A percentile compares a stretch with the other conserved stretches of the same genome.
Conservation (phyloP, 768 basidiomycete genomes). For the Artomyces pyxidatus region DNA sequence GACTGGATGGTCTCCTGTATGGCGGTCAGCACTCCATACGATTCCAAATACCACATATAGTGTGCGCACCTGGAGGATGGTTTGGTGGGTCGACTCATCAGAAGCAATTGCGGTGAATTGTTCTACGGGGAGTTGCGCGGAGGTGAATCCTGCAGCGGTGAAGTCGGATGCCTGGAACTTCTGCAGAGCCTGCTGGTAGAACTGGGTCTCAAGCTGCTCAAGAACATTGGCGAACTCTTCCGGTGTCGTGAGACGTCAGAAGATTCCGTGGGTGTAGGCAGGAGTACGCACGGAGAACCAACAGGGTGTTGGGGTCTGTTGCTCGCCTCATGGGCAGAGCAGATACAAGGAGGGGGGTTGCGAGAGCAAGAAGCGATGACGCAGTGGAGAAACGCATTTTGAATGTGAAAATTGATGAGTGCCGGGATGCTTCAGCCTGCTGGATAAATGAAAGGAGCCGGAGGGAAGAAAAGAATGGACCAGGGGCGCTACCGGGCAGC, state of each 20-base stretch:
- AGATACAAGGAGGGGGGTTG: constrained; percentile 34
- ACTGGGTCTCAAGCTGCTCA: constrained; percentile 62
- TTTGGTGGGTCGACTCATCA: constrained; percentile 58
- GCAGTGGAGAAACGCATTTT: constrained; percentile 39
- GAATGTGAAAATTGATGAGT: constrained; percentile 15
- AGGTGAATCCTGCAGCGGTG: constrained; percentile 52
- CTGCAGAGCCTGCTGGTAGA: constrained; percentile 57
- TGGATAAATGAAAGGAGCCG: constrained; percentile 12
- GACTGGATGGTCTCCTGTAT: constrained; percentile 39
- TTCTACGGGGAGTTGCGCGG: constrained; percentile 45
- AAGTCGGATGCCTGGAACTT: constrained; percentile 65
- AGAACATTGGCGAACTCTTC: constrained; percentile 70
- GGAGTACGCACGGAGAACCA: constrained; percentile 47
- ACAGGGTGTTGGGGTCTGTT: constrained; percentile 29
- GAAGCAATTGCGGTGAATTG: constrained; percentile 49
- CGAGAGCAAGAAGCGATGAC: constrained; percentile 34
- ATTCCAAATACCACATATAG: too few relatives aligned
- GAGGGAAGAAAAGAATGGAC: constrained; percentile 32
- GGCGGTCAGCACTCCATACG: too few relatives aligned
- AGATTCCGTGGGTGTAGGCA: constrained; percentile 8
- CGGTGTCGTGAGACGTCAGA: constrained; percentile 17
- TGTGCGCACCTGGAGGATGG: constrained; percentile 43
- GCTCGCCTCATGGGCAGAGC: constrained; percentile 41
- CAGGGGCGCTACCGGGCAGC: constrained; percentile 69
- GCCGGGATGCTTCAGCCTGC: constrained; percentile 21